These are phyloP conservation scores for Mortierella hygrophila DNA, from an alignment of 192 early-diverging fungal species.

Conservation along the genomic window DNA sequence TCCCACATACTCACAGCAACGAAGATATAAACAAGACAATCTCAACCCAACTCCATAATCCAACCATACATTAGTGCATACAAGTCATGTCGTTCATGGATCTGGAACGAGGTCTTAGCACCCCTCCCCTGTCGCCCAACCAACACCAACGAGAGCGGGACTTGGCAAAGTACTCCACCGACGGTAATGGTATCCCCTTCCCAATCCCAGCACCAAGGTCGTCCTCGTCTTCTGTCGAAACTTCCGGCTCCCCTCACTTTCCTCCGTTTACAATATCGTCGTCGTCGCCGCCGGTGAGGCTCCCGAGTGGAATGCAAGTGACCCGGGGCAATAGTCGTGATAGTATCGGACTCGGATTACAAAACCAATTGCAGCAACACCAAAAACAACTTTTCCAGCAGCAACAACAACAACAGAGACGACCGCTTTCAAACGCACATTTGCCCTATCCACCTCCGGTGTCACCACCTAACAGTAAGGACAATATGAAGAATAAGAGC, in stretches of 20 bases:
- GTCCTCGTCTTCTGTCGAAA: neutral
- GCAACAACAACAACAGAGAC: neutral
- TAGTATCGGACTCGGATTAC: slow-evolving; percentile 12
- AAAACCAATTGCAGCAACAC: neutral
- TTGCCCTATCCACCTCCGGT: slow-evolving; percentile 32
- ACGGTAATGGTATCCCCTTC: neutral
- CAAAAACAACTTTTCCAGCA: neutral
- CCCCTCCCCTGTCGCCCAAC: slow-evolving; percentile 34
- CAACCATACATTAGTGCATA: neutral
- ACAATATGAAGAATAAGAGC: slow-evolving; percentile 16
- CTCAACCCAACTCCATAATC: too few relatives aligned
- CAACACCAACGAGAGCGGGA: neutral
- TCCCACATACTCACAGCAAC: too few relatives aligned
- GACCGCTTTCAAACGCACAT: neutral
- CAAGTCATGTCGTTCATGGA: slow-evolving; percentile 41
- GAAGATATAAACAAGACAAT: too few relatives aligned
- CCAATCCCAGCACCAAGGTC: neutral
- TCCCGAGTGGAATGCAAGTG: slow-evolving; percentile 28
- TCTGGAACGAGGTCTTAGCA: slow-evolving; percentile 34
- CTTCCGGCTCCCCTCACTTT: neutral
- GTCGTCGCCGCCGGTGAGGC: slow-evolving; percentile 8
- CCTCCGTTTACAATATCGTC: neutral
- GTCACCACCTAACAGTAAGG: slow-evolving; percentile 12
- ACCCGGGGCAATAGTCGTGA: slow-evolving; percentile 27
- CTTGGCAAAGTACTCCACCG: neutral